Evolutionary conservation across 2,329 filamentous ascomycete species (phyloP), one percentile per base, ranked within the genome.

Genomic region (Diplodia sapinea): DNA sequence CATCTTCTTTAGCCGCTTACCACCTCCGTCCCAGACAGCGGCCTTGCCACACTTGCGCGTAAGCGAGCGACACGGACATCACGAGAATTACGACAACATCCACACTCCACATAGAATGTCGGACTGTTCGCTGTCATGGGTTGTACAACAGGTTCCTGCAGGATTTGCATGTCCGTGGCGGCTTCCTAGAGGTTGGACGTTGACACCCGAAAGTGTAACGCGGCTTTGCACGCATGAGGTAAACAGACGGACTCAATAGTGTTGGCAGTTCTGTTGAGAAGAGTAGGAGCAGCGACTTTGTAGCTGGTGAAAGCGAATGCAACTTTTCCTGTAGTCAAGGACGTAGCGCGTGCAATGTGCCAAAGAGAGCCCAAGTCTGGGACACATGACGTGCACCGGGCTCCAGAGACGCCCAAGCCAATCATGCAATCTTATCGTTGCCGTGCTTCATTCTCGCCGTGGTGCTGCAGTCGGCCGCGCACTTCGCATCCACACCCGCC

Each of bases 351-450:
- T n/a, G 36, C 15, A 51, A 26, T 63, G 8, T 8, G n/a, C 12
- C 36, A 36, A 51, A 51, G 29, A 66, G 43, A 40, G 54, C 64
- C 55, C 61, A 50, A 40, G 52, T 29, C 52, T 36, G 26, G 64
- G 54, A 50, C 52, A 38, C 54, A 63, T 63, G 59, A 63, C 59
- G 43, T 51, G 43, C 43, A 51, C 59, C 31, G 17, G 47, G 43
- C 40, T 33, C 33, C 15, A 55, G 43, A 54, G 62, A 52, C 52
- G 61, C 61, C 50, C 49, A 67, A 54, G 23, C 65, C 65, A 62
- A 67, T 67, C 65, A 67, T 67, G 65, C 62, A 67, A 67, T 67
- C 65, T 62, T 67, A 67, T 67, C 65, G 55, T 61, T 59, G 54
- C 52, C 65, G 65, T 67, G 65, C 65, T 67, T 52, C 65, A 52